Evolutionary conservation across 805 yeast genomes (phyloP).

Genomic region (Metschnikowia kofuensis): DNA sequence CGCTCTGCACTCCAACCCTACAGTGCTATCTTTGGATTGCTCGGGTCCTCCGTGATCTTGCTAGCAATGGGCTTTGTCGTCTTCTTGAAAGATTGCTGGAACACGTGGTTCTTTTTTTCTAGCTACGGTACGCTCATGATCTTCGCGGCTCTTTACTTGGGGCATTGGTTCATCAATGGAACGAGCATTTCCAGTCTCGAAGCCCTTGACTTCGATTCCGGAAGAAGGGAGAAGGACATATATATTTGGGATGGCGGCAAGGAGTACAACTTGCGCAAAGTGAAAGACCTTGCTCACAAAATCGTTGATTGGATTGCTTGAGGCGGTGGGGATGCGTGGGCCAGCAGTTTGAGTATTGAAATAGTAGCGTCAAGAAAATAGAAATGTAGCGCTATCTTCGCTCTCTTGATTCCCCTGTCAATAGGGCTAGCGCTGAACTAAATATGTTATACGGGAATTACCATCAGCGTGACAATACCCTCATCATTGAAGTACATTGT

Average conservation of each 20-base stretch:
- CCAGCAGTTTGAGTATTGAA: no score
- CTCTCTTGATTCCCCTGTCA: no score
- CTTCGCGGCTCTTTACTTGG: conserved; percentile 48
- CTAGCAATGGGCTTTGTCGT: conserved; percentile 61
- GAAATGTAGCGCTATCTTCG: no score
- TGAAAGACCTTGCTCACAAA: conserved; percentile 34
- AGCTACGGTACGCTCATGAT: conserved; percentile 61
- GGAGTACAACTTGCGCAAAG: conserved; percentile 34
- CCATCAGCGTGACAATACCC: no score
- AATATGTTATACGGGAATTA: no score
- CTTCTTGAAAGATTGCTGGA: conserved; percentile 58
- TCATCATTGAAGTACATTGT: no score
- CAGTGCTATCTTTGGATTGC: conserved; percentile 58
- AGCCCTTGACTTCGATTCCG: conserved; percentile 77
- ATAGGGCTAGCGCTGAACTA: no score
- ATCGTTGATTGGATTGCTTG: conserved; percentile 34
- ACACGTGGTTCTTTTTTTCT: conserved; percentile 57
- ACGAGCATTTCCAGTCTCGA: conserved; percentile 67
- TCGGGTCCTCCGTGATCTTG: conserved; percentile 51
- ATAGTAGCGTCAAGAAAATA: no score
- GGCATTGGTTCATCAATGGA: conserved; percentile 57
- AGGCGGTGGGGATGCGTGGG: background rate
- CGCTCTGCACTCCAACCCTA: conserved; percentile 70
- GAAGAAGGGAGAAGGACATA: conserved; percentile 79
- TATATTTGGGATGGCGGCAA: conserved; percentile 76